Base-by-base conservation (phyloP, 768 basidiomycete species). In the Psilocybe azurescens region DNA sequence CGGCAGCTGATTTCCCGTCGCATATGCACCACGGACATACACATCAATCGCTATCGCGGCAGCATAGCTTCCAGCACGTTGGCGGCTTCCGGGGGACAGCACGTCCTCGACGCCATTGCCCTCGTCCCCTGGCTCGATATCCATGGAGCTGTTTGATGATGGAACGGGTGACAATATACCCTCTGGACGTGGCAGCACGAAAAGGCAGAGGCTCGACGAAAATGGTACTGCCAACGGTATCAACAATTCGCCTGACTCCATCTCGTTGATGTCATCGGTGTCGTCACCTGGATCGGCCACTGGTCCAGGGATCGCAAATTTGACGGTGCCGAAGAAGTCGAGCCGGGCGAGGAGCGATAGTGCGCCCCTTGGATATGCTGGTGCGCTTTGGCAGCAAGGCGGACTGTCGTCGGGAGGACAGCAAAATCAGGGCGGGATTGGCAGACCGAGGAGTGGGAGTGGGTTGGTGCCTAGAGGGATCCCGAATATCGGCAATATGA, bases 291-390 rank as follows among this genome's bases (percentile, higher is more conserved):
- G 75, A 1, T 70, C 70, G 0, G 73, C 69, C 2, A 62, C 69
- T 28, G 66, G 65, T 1, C 65, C 61, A 29, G 67, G 56, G 3
- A 61, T 71, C 24, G 44, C 70, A 16, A 69, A 55, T 20, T 56
- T 73, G 61, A 63, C 61, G 11, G 74, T 71, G 52, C 72, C 68
- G 62, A 81, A 81, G 73, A 81, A 80, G 70, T 69, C 78, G 52
- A 69, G 81, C 55, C 79, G 89, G n/a, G 88, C 88, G 33, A 74
- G 89, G 68, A 89, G 88, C 67, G 89, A 90, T 68, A 86, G 84
- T 33, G 75, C 89, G 16, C 89, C 89, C 41, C 73, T 90, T 36
- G 88, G 88, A 47, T 87, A 87, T 68, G 82, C 73, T 56, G 62
- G 58, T 28, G 59, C 63, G 38, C 60, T 65, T 48, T 68, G 66